Evolutionary conservation across 108 stramenopile species (phyloP).

Genomic region (Bacterosira constricta): DNA sequence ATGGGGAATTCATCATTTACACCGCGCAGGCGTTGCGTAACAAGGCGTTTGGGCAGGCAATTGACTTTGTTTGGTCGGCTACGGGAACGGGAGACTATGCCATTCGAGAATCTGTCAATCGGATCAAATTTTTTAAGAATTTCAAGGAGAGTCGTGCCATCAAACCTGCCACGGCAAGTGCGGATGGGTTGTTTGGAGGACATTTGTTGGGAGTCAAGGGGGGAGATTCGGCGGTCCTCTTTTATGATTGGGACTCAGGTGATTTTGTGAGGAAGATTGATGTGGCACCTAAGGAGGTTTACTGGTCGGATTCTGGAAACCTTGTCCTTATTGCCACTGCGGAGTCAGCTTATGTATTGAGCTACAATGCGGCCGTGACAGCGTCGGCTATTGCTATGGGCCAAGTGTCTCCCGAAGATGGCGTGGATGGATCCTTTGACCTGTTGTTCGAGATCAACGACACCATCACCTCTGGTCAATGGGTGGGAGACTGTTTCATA

Average conservation of each 20-base stretch:
- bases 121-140: slow-evolving; percentile 96
- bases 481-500: slow-evolving; percentile 99
- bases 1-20: slow-evolving; percentile 99
- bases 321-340: slow-evolving; percentile 90
- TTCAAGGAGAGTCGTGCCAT: slow-evolving; percentile 88
- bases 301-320: slow-evolving; percentile 97
- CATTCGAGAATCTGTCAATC: slow-evolving; percentile 91
- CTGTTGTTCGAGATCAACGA: slow-evolving; percentile 93
- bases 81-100: slow-evolving; percentile 97
- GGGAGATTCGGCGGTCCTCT: slow-evolving; percentile 89
- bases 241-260: slow-evolving; percentile 97
- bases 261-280: slow-evolving; percentile 96
- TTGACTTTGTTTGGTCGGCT: slow-evolving; percentile 98
- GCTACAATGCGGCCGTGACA: slow-evolving; percentile 82
- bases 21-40: slow-evolving; percentile 96
- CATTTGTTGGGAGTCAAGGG: slow-evolving; percentile 93
- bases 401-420: slow-evolving; percentile 88
- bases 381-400: slow-evolving; percentile 87
- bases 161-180: slow-evolving; percentile 88
- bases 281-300: slow-evolving; percentile 91
- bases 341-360: slow-evolving; percentile 92
- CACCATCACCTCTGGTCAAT: slow-evolving; percentile 92
- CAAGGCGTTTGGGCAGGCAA: slow-evolving; percentile 97
- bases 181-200: slow-evolving; percentile 96
- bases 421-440: slow-evolving; percentile 96